These are phyloP conservation scores for Fraxinus greggii DNA, from an alignment of 305 asterid species.

Conservation along the genomic window DNA sequence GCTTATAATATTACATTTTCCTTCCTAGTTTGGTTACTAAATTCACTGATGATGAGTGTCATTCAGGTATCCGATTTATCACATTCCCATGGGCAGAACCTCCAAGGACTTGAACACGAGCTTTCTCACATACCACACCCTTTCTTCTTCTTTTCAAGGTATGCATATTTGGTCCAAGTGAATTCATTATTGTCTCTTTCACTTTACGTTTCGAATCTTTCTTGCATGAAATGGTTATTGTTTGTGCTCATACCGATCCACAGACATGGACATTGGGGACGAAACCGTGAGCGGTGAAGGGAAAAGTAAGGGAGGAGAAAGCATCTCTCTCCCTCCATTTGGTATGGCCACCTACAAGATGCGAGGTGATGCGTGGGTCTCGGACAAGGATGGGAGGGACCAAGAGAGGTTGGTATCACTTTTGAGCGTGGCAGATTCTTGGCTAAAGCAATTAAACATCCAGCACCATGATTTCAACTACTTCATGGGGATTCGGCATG, in stretches of 20 bases:
- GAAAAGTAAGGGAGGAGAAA: conserved; percentile 53
- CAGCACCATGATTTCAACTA: conserved; percentile 94
- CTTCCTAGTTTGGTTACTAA: not conserved
- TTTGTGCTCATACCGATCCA: not conserved
- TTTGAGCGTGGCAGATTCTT: conserved; percentile 77
- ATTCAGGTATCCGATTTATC: conserved; percentile 91
- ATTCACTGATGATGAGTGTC: not conserved
- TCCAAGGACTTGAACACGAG: conserved; percentile 81
- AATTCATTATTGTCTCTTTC: not conserved
- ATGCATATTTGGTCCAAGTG: not conserved
- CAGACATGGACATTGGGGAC: conserved; percentile 60
- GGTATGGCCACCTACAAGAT: conserved; percentile 87
- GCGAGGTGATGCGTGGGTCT: conserved; percentile 89
- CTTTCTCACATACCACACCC: conserved; percentile 93
- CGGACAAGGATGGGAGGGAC: conserved; percentile 63
- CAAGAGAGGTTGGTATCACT: conserved; percentile 65
- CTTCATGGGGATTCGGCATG: conserved; percentile 65
- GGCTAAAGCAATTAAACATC: conserved; percentile 91
- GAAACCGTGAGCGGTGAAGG: conserved; percentile 32
- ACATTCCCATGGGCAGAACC: conserved; percentile 86
- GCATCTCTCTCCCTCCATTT: conserved; percentile 68
- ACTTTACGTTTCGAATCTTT: not conserved
- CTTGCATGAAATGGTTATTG: not conserved
- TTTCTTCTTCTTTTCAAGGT: conserved; percentile 97
- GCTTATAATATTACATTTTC: not conserved